Evolutionary conservation across 2,329 filamentous ascomycete species (phyloP).

Genomic region (Blastomyces percursus): DNA sequence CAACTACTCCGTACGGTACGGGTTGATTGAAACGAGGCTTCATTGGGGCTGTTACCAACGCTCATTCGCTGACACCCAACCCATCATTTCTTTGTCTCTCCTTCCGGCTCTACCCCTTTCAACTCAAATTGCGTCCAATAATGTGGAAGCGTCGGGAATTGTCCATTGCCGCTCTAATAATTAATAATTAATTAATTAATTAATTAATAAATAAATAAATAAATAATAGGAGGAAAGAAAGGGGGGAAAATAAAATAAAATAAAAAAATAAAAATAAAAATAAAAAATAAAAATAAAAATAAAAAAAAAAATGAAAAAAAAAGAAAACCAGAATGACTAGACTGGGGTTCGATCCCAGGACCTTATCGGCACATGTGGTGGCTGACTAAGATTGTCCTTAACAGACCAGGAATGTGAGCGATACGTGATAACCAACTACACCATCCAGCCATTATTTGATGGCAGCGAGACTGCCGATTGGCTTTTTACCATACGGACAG

Average conservation of each 20-base stretch:
- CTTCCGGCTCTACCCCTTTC: neutral
- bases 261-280: no score
- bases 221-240: no score
- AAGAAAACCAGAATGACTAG: slow-evolving; percentile 12
- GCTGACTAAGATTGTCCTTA: neutral
- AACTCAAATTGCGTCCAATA: neutral
- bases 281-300: no score
- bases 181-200: no score
- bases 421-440: slow-evolving; percentile 8
- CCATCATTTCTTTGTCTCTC: neutral
- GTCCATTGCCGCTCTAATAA: neutral
- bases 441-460: slow-evolving; percentile 5
- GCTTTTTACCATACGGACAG: neutral
- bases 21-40: neutral
- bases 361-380: slow-evolving; percentile 9
- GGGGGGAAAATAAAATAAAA: no score
- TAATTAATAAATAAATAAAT: no score
- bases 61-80: neutral
- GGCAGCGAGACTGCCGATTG: neutral
- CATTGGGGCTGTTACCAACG: neutral
- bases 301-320: neutral
- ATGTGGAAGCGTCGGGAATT: neutral
- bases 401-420: neutral
- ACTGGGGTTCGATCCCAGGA: slow-evolving; percentile 19
- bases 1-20: neutral